Percentiles rank a stretch among this genome's conserved stretches.
These are phyloP conservation scores for Lagenaria siceraria DNA, from an alignment of 306 rosid species.

Conservation along the genomic window DNA sequence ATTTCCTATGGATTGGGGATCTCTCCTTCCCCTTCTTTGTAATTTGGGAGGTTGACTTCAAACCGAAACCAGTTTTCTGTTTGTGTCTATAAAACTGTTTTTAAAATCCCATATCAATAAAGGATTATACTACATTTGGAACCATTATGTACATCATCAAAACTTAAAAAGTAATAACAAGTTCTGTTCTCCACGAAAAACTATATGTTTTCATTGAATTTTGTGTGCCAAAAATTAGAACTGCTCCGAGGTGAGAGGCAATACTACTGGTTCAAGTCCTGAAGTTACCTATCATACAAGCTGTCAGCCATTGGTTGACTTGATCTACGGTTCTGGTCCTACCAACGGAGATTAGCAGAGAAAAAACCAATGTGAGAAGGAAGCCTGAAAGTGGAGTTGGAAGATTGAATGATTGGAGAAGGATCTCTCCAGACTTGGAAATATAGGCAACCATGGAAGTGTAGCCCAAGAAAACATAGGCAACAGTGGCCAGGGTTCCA, in stretches of 20 bases:
- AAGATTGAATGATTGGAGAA: slow-evolving; percentile 38
- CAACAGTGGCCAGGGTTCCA: slow-evolving; percentile 39
- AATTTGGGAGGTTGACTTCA: background rate
- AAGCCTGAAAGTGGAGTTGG: slow-evolving; percentile 45
- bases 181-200: background rate
- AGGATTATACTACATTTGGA: background rate
- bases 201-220: background rate
- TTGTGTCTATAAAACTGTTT: background rate
- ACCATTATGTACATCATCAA: background rate
- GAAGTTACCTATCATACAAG: slow-evolving; percentile 50
- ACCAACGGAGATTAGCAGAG: slow-evolving; percentile 43
- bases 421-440: slow-evolving; percentile 60
- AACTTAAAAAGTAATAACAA: background rate
- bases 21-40: too few relatives aligned
- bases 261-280: background rate
- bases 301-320: slow-evolving; percentile 59
- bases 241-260: background rate
- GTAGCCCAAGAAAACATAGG: slow-evolving; percentile 52
- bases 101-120: background rate
- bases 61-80: background rate
- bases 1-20: too few relatives aligned
- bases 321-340: slow-evolving; percentile 45
- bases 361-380: slow-evolving; percentile 42
- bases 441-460: slow-evolving; percentile 51
- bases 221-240: background rate